These are phyloP conservation scores for Calonectria hawksworthii DNA, from an alignment of 2,329 filamentous ascomycete genomes.

Conservation along the genomic window DNA sequence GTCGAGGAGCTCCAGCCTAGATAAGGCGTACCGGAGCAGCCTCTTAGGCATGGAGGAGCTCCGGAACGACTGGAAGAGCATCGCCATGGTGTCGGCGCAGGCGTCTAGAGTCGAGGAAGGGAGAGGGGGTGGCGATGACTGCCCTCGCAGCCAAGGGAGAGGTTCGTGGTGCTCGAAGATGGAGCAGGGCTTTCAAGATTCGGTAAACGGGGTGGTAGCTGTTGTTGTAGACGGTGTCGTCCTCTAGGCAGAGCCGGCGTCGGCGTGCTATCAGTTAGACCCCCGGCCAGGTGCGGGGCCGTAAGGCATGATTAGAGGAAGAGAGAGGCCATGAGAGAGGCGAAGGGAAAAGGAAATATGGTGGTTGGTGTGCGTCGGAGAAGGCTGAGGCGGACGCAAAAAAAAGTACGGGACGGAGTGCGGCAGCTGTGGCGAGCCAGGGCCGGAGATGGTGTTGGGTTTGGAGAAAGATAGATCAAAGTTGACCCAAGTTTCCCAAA, in stretches of 20 bases:
- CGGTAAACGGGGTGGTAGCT: constrained; percentile 25
- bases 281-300: constrained; percentile 53
- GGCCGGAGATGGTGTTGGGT: constrained; percentile 30
- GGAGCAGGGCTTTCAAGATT: constrained; percentile 14
- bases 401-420: not conserved
- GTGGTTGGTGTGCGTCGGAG: not conserved
- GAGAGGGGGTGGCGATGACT: constrained; percentile 32
- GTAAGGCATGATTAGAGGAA: constrained; percentile 50
- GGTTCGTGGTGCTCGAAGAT: constrained; percentile 16
- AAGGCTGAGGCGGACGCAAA: not conserved
- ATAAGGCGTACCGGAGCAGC: constrained; percentile 87
- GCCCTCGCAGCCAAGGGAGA: constrained; percentile 32
- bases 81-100: constrained; percentile 70
- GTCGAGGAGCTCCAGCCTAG: constrained; percentile 87
- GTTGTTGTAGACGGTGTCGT: constrained; percentile 29
- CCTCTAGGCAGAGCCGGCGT: constrained; percentile 43
- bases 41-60: constrained; percentile 87
- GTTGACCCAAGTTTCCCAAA: constrained; percentile 36
- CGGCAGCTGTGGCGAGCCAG: constrained; percentile 25
- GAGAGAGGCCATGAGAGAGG: constrained; percentile 36
- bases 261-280: constrained; percentile 51
- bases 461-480: constrained; percentile 2
- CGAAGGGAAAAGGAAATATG: not conserved
- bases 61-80: constrained; percentile 76
- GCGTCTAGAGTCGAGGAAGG: constrained; percentile 24